phyloP scores from a whole-genome alignment of 2,329 filamentous ascomycete genomes.

The Calonectria multiphialidica region DNA sequence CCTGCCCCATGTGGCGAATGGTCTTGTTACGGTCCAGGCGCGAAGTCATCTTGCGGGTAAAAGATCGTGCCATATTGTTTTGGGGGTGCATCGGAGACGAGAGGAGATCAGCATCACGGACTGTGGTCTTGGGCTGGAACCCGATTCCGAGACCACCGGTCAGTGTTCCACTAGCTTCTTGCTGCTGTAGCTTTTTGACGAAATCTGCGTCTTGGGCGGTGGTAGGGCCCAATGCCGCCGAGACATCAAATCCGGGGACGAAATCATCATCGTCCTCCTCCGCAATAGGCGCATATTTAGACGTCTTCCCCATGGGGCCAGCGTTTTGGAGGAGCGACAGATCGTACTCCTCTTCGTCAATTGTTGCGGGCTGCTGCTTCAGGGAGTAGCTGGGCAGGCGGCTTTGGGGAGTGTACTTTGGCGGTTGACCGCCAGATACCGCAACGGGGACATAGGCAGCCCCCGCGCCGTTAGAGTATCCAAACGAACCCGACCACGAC shows the following conservation, averaged over 20 bases:
- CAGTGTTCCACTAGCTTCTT: constrained; percentile 66
- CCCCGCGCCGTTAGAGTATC: constrained; percentile 39
- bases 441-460: constrained; percentile 46
- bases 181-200: constrained; percentile 58
- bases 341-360: constrained; percentile 58
- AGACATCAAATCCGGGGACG: constrained; percentile 58
- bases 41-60: constrained; percentile 51
- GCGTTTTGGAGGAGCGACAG: constrained; percentile 57
- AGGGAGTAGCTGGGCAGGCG: constrained; percentile 42
- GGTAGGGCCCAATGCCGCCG: constrained; percentile 59
- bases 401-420: constrained; percentile 39
- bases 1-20: constrained; percentile 65
- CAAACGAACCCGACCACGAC: constrained; percentile 45
- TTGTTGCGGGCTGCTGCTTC: constrained; percentile 44
- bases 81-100: constrained; percentile 49
- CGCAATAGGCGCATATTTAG: constrained; percentile 47
- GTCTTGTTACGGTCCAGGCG: constrained; percentile 51
- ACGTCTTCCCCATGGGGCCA: constrained; percentile 53
- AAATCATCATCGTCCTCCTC: constrained; percentile 48
- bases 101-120: constrained; percentile 65
- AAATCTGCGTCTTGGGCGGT: constrained; percentile 59
- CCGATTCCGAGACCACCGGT: constrained; percentile 71
- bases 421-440: constrained; percentile 29
- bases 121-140: constrained; percentile 58
- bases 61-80: constrained; percentile 54